Evolutionary conservation across 495 filamentous ascomycete genomes (phyloP).

Genomic region (Stereocaulon alpinum): DNA sequence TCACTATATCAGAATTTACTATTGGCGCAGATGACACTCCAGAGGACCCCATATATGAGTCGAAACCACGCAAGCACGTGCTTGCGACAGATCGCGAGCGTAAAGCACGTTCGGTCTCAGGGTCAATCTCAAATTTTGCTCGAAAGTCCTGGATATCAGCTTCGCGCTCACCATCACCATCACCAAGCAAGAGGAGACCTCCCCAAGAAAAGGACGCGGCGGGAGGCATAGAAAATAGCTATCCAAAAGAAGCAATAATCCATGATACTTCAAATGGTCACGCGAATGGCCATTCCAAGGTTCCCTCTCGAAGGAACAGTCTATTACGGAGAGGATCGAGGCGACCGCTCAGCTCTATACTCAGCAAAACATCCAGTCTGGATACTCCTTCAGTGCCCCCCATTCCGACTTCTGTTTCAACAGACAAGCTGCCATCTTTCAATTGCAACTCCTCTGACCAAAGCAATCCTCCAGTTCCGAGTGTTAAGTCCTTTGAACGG

Average conservation of each 20-base stretch:
- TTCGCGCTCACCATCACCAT: constrained; percentile 52
- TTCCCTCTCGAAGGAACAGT: constrained; percentile 30
- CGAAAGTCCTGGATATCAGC: constrained; percentile 55
- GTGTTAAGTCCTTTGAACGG: constrained; percentile 32
- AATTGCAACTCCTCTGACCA: constrained; percentile 34
- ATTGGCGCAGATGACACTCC: constrained; percentile 8
- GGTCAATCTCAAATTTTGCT: constrained; percentile 55
- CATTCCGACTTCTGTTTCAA: constrained; percentile 47
- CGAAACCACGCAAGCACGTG: neutral
- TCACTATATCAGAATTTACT: constrained; percentile 6
- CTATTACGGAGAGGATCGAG: constrained; percentile 37
- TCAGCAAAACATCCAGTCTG: constrained; percentile 33
- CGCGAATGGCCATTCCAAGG: constrained; percentile 23
- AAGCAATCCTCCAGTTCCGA: constrained; percentile 43
- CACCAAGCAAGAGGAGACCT: constrained; percentile 27
- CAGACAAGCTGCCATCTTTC: constrained; percentile 42
- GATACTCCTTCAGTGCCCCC: constrained; percentile 41
- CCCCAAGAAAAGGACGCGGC: constrained; percentile 14
- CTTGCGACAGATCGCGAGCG: constrained; percentile 4
- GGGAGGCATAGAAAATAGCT: constrained; percentile 7
- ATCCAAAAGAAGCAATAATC: neutral
- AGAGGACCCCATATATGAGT: neutral
- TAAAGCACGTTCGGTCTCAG: constrained; percentile 45
- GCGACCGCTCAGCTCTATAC: constrained; percentile 42
- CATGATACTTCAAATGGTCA: constrained; percentile 27